Conservation (phyloP, 2,329 filamentous ascomycete species). For the Microascus cirrosus region DNA sequence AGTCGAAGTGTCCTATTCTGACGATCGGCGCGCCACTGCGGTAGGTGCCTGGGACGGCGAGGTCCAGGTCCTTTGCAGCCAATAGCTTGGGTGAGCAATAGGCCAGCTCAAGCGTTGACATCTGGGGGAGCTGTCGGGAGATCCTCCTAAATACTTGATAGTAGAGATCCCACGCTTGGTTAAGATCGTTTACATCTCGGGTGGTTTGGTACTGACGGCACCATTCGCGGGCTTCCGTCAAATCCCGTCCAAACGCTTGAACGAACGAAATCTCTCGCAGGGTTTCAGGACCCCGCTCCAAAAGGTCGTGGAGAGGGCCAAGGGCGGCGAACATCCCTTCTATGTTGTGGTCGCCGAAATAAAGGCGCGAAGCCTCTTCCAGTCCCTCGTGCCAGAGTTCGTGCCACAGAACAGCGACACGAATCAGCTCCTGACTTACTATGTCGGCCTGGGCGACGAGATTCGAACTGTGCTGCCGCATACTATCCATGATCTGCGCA, state of each 20-base stretch:
- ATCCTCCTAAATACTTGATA: constrained; percentile 98
- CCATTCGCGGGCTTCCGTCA: constrained; percentile 92
- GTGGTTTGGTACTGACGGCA: constrained; percentile 84
- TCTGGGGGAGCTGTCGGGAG: constrained; percentile 79
- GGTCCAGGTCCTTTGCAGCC: constrained; percentile 70
- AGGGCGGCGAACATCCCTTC: constrained; percentile 94
- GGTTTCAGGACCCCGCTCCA: constrained; percentile 86
- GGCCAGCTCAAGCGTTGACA: constrained; percentile 85
- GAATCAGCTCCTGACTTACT: constrained; percentile 92
- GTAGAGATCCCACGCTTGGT: constrained; percentile 98
- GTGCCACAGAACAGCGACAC: constrained; percentile 95
- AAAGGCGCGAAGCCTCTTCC: constrained; percentile 89
- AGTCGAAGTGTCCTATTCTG: constrained; percentile 79
- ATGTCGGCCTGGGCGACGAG: constrained; percentile 92
- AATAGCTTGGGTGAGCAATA: constrained; percentile 95
- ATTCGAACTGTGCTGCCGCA: constrained; percentile 86
- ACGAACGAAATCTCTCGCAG: constrained; percentile 93
- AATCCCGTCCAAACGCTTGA: constrained; percentile 90
- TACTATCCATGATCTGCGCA: constrained; percentile 90
- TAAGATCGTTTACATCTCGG: constrained; percentile 86
- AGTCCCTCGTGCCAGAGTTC: constrained; percentile 98
- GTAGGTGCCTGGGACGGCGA: constrained; percentile 95
- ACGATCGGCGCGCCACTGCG: constrained; percentile 67
- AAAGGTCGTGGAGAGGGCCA: constrained; percentile 79
- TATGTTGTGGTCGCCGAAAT: constrained; percentile 96